Base-by-base conservation (phyloP, 768 basidiomycete genomes). In the Gymnopilus junonius region DNA sequence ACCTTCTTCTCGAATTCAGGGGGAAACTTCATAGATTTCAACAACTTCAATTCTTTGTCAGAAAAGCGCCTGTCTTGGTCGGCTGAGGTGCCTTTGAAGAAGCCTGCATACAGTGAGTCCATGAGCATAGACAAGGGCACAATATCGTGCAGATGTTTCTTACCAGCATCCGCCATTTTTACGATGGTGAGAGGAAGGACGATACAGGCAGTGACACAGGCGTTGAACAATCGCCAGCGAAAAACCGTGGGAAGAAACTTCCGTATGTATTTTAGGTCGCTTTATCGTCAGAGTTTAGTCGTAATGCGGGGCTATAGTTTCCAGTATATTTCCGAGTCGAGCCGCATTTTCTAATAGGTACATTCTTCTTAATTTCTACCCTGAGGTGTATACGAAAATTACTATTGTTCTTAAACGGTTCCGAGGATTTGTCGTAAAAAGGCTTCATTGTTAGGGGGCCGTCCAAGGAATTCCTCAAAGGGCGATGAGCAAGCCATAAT, bases 31-130 rank as follows among this genome's bases (percentile, higher is more conserved):
- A 95, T 91, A 6, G 85, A 72, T 77, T 92, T 95, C 68, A 97
- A 87, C 34, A 96, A 83, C 70, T 94, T 94, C 56, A 90, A 78
- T 78, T 97, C 95, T 80, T 98, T 97, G 85, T 98, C 93, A 29
- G 92, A 92, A 77, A 98, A 97, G 55, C 96, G 87, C 67, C 91
- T 87, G 75, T 95, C 94, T 76, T 95, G 92, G 81, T 93, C 93
- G 32, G 92, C 90, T 67, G 91, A 93, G 25, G 92, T 94, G 71
- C 93, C 93, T 77, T 93, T 93, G 88, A 94, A 93, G 75, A 93
- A 93, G 29, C 92, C 92, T 89, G 58, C 15, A 45, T 61, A 70
- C 34, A 21, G n/a, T n/a, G 23, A 50, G 23, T 74, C 65, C 4
- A 63, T 70, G 67, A 69, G 72, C 50, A 66, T 53, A 66, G 59